Percentiles rank a stretch among this genome's conserved stretches.
phyloP scores from a whole-genome alignment of 2,329 filamentous ascomycete genomes.

The Talaromyces verruculosus region DNA sequence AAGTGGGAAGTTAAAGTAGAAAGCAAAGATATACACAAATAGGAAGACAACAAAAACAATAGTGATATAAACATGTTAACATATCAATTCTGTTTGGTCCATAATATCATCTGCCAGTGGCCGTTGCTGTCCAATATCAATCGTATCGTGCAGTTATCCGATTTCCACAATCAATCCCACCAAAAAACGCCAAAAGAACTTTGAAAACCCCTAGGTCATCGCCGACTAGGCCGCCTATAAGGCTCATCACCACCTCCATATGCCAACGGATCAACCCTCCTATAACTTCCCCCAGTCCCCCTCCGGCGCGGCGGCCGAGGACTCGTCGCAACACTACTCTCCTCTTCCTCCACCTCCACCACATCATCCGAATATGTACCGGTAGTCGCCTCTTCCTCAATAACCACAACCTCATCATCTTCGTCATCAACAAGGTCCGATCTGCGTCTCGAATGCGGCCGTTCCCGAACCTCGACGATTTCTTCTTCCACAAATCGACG shows the following conservation, averaged over 20 bases:
- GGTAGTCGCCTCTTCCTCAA: conserved; percentile 59
- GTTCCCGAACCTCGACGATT: conserved; percentile 37
- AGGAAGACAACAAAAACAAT: background rate
- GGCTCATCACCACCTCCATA: conserved; percentile 20
- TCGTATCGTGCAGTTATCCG: conserved; percentile 3
- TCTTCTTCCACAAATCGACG: conserved; percentile 26
- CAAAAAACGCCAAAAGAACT: conserved; percentile 6
- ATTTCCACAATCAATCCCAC: background rate
- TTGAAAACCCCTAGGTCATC: background rate
- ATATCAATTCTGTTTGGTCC: background rate
- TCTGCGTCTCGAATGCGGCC: conserved; percentile 30
- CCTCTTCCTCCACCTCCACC: conserved; percentile 40
- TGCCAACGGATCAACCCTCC: conserved; percentile 20
- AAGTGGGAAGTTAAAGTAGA: background rate
- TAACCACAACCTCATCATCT: conserved; percentile 53
- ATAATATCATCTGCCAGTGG: background rate
- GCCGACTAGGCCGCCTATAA: conserved; percentile 16
- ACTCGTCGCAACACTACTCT: conserved; percentile 35
- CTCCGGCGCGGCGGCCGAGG: conserved; percentile 22
- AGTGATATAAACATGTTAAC: background rate
- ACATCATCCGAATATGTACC: conserved; percentile 29
- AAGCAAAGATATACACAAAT: background rate
- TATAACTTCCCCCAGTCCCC: conserved; percentile 19
- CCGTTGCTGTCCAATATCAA: background rate
- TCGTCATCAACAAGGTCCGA: background rate